phyloP scores from a whole-genome alignment of 148 eudicot genomes.

The Polygonum aviculare region DNA sequence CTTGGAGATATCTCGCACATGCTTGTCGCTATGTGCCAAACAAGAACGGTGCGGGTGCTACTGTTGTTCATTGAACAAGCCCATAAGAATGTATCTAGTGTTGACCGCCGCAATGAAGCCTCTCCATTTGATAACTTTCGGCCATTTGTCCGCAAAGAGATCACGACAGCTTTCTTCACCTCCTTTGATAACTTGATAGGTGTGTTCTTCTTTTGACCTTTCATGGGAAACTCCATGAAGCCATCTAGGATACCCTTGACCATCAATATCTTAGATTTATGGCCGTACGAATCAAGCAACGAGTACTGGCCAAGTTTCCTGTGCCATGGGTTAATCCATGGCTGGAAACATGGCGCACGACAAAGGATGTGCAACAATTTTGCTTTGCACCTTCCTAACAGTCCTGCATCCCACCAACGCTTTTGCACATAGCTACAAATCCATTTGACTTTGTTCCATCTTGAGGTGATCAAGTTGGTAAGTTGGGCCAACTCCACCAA shows the following conservation, averaged over 20 bases:
- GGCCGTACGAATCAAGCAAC: background rate
- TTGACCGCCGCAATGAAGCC: too few relatives aligned
- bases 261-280: background rate
- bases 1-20: background rate
- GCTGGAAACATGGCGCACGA: background rate
- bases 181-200: background rate
- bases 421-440: background rate
- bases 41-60: background rate
- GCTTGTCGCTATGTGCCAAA: background rate
- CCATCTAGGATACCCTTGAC: background rate
- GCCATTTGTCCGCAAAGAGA: background rate
- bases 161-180: background rate
- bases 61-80: background rate
- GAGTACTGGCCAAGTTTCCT: background rate
- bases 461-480: background rate
- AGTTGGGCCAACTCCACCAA: background rate
- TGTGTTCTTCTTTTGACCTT: background rate
- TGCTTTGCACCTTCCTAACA: background rate
- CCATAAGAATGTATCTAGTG: too few relatives aligned
- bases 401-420: background rate
- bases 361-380: background rate
- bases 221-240: background rate
- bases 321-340: background rate
- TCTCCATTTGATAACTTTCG: background rate
- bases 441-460: background rate